phyloP scores from a whole-genome alignment of 164 flowering plant species.

The Annona cherimola region DNA sequence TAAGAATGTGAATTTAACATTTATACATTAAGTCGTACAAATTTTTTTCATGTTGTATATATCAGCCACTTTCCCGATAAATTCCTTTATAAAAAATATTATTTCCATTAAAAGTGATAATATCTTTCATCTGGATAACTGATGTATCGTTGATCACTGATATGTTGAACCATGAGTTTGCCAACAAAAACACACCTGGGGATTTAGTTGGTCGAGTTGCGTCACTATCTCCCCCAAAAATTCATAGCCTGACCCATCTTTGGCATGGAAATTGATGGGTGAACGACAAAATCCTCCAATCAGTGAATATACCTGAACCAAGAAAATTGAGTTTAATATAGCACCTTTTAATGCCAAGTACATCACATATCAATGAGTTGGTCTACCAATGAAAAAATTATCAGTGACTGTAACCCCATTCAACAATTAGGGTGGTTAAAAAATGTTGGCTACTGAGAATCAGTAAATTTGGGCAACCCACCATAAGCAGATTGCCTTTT shows the following conservation, averaged over 20 bases:
- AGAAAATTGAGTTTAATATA: not conserved
- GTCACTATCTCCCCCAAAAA: constrained; percentile 92
- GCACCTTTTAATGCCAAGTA: not conserved
- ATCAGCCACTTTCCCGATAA: no score
- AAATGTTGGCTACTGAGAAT: not conserved
- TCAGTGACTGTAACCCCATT: not conserved
- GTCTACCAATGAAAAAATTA: not conserved
- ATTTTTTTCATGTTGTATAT: no score
- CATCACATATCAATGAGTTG: not conserved
- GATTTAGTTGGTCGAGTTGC: constrained; percentile 90
- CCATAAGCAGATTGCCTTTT: not conserved
- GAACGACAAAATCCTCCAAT: constrained; percentile 94
- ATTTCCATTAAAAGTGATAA: no score
- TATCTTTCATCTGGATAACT: no score
- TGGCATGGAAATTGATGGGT: constrained; percentile 88
- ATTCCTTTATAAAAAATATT: no score
- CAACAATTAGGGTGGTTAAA: not conserved
- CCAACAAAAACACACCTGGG: constrained; percentile 52
- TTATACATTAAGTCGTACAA: no score
- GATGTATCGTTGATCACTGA: not conserved
- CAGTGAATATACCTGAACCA: constrained; percentile 64
- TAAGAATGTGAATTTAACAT: no score
- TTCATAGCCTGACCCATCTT: constrained; percentile 93
- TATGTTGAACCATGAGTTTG: not conserved
- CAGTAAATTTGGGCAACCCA: not conserved